These are phyloP conservation scores for Lachnellula subtilissima DNA, from an alignment of 2,329 filamentous ascomycete species.

Conservation along the genomic window DNA sequence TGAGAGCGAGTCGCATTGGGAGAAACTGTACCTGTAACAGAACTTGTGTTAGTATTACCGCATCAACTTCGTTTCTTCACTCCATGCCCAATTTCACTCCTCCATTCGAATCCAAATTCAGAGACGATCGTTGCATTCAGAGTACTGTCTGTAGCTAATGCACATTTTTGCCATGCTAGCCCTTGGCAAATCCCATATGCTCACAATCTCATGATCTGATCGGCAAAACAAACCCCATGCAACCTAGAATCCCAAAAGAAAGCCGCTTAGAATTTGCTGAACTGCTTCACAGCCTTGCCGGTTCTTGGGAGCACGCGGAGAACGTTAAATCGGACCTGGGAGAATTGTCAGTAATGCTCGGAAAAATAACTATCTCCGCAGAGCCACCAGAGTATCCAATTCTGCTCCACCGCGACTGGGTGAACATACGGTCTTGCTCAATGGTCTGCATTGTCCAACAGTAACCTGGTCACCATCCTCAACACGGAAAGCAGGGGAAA, in stretches of 20 bases:
- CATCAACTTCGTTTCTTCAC: no score
- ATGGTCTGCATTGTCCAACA: conserved; percentile 97
- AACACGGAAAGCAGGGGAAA: conserved; percentile 99
- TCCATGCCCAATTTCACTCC: not conserved
- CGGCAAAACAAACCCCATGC: conserved; percentile 32
- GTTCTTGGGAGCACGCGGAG: conserved; percentile 97
- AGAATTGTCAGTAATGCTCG: conserved; percentile 13
- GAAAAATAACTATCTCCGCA: not conserved
- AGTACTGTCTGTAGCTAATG: conserved; percentile 28
- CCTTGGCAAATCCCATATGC: conserved; percentile 25
- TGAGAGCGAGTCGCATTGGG: no score
- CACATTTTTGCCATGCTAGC: conserved; percentile 27
- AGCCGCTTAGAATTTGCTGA: conserved; percentile 87
- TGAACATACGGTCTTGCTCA: conserved; percentile 95
- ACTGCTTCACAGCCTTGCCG: conserved; percentile 95
- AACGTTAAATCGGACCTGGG: conserved; percentile 96
- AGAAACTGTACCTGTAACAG: no score
- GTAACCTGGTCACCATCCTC: conserved; percentile 99
- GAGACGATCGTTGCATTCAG: conserved; percentile 27
- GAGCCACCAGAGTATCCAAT: no score
- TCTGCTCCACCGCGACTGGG: not conserved
- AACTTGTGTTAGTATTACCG: no score
- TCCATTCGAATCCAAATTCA: conserved; percentile 6
- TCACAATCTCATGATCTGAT: conserved; percentile 29
- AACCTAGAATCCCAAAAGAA: conserved; percentile 30